Conservation (phyloP, 2,329 filamentous ascomycete genomes). For the Sclerotiophoma versabilis region DNA sequence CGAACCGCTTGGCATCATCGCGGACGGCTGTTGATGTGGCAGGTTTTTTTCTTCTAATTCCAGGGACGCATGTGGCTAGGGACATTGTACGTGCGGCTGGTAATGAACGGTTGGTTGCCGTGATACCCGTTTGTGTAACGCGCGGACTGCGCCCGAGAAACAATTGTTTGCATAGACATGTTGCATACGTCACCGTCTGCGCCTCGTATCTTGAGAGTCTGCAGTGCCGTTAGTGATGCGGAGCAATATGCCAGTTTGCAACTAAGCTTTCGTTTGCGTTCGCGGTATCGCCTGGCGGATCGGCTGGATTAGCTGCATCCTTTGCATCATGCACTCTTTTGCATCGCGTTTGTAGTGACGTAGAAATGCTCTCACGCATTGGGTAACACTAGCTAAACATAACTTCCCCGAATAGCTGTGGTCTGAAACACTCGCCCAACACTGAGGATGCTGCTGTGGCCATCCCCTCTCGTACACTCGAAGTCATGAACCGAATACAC, state of each 20-base stretch:
- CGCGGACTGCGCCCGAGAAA: neutral
- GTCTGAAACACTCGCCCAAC: too few relatives aligned
- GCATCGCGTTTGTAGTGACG: neutral
- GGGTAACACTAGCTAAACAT: too few relatives aligned
- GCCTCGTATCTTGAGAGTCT: neutral
- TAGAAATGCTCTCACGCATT: neutral
- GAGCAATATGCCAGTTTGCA: neutral
- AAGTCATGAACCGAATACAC: too few relatives aligned
- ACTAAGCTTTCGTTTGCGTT: neutral
- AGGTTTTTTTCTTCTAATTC: constrained; percentile 3
- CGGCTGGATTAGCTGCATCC: neutral
- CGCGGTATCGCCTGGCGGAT: neutral
- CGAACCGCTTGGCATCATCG: constrained; percentile 21
- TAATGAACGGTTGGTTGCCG: neutral
- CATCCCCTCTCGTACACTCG: too few relatives aligned
- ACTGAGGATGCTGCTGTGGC: too few relatives aligned
- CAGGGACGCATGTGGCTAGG: constrained; percentile 11
- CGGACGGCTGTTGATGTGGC: constrained; percentile 7
- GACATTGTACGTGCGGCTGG: constrained; percentile 1
- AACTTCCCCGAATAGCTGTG: too few relatives aligned
- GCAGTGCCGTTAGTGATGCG: neutral
- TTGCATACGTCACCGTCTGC: constrained; percentile 2
- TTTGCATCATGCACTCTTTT: neutral
- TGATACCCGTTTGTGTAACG: constrained; percentile 13
- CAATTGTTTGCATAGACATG: neutral